Conservation (phyloP, 768 basidiomycete genomes). For the Trichaptum fuscoviolaceum region DNA sequence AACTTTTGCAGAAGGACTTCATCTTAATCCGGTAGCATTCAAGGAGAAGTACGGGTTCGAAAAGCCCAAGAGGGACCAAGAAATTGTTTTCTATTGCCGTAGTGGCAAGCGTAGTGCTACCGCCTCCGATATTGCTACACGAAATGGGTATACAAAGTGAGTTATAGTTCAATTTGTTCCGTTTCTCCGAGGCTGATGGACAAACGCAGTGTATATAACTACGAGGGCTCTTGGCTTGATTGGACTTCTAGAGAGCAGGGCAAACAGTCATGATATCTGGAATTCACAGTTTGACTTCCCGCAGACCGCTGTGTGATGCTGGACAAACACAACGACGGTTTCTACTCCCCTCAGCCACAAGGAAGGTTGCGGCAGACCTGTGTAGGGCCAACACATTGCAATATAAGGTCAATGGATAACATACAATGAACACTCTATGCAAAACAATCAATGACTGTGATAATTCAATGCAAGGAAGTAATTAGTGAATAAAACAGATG, state of each 20-base stretch:
- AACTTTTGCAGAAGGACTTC: conserved; percentile 62
- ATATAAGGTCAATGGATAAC: no score
- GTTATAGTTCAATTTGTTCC: conserved; percentile 19
- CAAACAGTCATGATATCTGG: conserved; percentile 14
- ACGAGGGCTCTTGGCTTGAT: conserved; percentile 84
- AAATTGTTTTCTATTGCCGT: conserved; percentile 86
- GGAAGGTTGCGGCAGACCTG: no score
- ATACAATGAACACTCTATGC: no score
- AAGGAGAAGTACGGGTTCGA: conserved; percentile 62
- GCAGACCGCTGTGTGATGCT: no score
- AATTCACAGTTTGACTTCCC: background rate
- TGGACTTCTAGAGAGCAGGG: conserved; percentile 61
- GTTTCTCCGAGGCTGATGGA: background rate
- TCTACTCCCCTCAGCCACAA: no score
- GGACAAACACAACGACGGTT: no score
- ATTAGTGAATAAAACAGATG: background rate
- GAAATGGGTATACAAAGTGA: conserved; percentile 79
- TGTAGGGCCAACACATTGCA: no score
- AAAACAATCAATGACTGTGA: no score
- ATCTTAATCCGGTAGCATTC: conserved; percentile 52
- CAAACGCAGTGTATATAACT: conserved; percentile 50
- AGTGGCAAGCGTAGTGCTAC: conserved; percentile 80
- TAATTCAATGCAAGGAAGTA: no score
- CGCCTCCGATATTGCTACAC: conserved; percentile 75
- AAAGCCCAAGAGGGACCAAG: conserved; percentile 65